Evolutionary conservation across 2,329 filamentous ascomycete genomes (phyloP).

Genomic region (Aspergillus niger): DNA sequence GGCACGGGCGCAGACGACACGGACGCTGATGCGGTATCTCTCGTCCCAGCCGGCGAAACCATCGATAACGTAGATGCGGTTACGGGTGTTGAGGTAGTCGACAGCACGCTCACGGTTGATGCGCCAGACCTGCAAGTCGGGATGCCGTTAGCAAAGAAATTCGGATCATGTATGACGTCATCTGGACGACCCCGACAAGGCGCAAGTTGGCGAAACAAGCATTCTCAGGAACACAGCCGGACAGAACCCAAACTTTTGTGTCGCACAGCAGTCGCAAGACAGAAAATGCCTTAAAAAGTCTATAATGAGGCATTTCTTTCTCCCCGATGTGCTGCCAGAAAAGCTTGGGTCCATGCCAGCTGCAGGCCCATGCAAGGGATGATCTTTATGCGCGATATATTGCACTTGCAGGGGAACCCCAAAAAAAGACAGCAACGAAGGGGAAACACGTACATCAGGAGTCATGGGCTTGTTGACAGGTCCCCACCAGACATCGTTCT

Average conservation of each 20-base stretch:
- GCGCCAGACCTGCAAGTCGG: conserved; percentile 78
- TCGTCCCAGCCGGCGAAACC: conserved; percentile 98
- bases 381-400: conserved; percentile 21
- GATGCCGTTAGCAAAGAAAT: conserved; percentile 23
- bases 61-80: conserved; percentile 97
- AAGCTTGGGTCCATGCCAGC: conserved; percentile 21
- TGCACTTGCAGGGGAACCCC: conserved; percentile 4
- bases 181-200: conserved; percentile 8
- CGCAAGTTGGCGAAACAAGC: neutral
- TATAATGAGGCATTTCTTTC: conserved; percentile 17
- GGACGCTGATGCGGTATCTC: conserved; percentile 95
- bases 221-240: neutral
- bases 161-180: conserved; percentile 34
- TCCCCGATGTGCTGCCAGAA: conserved; percentile 1
- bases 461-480: conserved; percentile 99
- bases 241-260: neutral
- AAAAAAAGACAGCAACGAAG: conserved; percentile 14
- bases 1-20: conserved; percentile 96
- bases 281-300: conserved; percentile 21
- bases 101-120: conserved; percentile 99
- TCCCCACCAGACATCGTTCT: conserved; percentile 97
- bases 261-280: conserved; percentile 11
- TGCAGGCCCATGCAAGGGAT: conserved; percentile 25
- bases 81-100: conserved; percentile 98
- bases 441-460: conserved; percentile 73